phyloP scores from a whole-genome alignment of 768 basidiomycete genomes.

The Plicaturopsis crispa region DNA sequence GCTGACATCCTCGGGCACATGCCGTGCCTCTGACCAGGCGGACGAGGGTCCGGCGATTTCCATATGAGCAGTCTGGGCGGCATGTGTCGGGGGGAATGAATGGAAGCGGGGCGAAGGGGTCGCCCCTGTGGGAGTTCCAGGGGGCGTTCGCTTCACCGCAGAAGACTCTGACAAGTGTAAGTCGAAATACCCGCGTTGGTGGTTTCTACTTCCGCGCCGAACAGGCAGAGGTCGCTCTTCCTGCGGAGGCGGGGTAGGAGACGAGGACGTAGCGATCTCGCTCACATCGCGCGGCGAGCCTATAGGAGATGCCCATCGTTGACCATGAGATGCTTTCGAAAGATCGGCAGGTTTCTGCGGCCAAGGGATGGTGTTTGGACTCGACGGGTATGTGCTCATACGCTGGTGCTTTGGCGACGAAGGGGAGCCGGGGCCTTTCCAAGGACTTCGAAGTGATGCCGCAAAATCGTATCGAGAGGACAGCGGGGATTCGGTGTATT shows the following conservation, averaged over 20 bases:
- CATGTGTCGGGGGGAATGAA: constrained; percentile 27
- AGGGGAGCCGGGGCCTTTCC: constrained; percentile 24
- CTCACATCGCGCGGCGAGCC: constrained; percentile 47
- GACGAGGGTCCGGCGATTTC: not conserved
- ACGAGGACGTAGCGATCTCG: constrained; percentile 23
- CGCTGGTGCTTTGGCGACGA: constrained; percentile 22
- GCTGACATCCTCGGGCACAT: constrained; percentile 16
- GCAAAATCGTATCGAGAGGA: constrained; percentile 54
- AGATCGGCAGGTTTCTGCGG: constrained; percentile 8
- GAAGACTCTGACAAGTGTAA: constrained; percentile 18
- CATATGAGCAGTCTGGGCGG: not conserved
- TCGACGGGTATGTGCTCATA: constrained; percentile 41
- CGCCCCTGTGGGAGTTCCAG: constrained; percentile 34
- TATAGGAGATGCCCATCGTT: constrained; percentile 17
- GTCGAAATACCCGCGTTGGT: constrained; percentile 54
- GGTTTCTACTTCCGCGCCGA: constrained; percentile 31
- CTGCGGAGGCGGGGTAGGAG: constrained; percentile 12
- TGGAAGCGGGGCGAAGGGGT: constrained; percentile 21
- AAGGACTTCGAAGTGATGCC: constrained; percentile 40
- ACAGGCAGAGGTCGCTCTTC: constrained; percentile 6
- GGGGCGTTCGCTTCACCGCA: constrained; percentile 37
- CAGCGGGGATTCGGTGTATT: constrained; percentile 29
- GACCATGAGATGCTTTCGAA: constrained; percentile 1
- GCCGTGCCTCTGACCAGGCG: constrained; percentile 1
- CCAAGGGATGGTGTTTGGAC: constrained; percentile 35